Evolutionary conservation across 352 stramenopile genomes (phyloP).

Genomic region (Phytophthora hybrid): DNA sequence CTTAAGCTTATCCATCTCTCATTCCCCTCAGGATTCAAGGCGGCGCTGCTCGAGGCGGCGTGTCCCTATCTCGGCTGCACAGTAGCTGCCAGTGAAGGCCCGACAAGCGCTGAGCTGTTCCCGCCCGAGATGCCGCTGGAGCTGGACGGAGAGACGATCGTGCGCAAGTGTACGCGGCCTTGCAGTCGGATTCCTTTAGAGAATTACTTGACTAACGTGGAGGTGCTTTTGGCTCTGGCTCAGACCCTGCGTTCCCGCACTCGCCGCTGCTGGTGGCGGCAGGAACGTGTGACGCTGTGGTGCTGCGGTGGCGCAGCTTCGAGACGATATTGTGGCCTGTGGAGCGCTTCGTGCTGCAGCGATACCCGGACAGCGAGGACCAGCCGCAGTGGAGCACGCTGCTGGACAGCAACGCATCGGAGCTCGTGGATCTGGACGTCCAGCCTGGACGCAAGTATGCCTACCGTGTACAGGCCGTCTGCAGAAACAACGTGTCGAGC

Average conservation of each 20-base stretch:
- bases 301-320: constrained; percentile 58
- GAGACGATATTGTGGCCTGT: constrained; percentile 54
- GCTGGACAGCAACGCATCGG: constrained; percentile 46
- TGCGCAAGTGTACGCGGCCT: constrained; percentile 36
- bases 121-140: constrained; percentile 39
- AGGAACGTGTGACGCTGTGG: constrained; percentile 48
- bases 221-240: background rate
- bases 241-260: constrained; percentile 57
- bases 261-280: constrained; percentile 54
- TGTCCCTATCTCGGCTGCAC: constrained; percentile 25
- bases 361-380: constrained; percentile 46
- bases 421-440: constrained; percentile 45
- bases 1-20: background rate
- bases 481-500: constrained; percentile 46
- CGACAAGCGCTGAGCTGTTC: constrained; percentile 23
- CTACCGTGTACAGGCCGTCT: constrained; percentile 55
- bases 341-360: constrained; percentile 53
- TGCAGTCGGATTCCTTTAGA: background rate
- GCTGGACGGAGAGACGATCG: constrained; percentile 32
- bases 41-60: constrained; percentile 14
- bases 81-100: background rate
- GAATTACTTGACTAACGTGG: background rate
- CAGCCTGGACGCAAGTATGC: constrained; percentile 45
- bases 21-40: constrained; percentile 7
- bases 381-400: constrained; percentile 51